Percentiles rank a stretch among this genome's conserved stretches.
These are phyloP conservation scores for Pouteria glomerata DNA, from an alignment of 148 eudicot species.

Conservation along the genomic window DNA sequence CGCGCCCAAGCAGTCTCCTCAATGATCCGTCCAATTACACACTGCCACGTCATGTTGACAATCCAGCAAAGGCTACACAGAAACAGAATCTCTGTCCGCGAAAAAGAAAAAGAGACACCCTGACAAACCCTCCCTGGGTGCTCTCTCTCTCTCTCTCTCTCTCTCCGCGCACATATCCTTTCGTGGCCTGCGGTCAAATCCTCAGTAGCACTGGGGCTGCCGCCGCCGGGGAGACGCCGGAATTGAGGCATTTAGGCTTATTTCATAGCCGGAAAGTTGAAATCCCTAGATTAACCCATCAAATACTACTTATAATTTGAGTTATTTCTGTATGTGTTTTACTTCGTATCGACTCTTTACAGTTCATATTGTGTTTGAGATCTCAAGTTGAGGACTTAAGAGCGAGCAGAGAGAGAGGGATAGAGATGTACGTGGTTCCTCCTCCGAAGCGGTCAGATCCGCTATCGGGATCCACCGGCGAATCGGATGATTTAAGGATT, in stretches of 20 bases:
- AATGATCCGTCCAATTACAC: neutral
- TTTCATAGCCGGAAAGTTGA: neutral
- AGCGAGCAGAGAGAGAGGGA: slow-evolving; percentile 13
- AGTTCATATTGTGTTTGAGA: neutral
- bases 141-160: neutral
- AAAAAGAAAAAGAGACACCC: neutral
- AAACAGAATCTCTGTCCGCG: neutral
- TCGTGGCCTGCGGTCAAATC: slow-evolving; percentile 7
- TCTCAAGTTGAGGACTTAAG: slow-evolving; percentile 9
- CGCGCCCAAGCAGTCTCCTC: neutral
- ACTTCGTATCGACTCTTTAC: neutral
- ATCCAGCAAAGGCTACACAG: neutral
- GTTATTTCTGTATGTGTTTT: neutral
- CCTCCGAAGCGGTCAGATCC: slow-evolving; percentile 80
- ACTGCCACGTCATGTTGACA: neutral
- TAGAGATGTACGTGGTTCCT: slow-evolving; percentile 83
- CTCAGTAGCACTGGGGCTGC: neutral
- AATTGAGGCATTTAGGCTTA: neutral
- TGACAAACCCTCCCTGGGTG: neutral
- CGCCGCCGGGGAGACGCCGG: neutral
- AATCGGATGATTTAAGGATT: slow-evolving; percentile 56
- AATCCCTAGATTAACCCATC: neutral
- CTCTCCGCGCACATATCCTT: neutral
- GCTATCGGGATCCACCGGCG: slow-evolving; percentile 38
- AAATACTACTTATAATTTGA: neutral